phyloP scores from a whole-genome alignment of 306 rosid genomes.

The Acacia crassicarpa region DNA sequence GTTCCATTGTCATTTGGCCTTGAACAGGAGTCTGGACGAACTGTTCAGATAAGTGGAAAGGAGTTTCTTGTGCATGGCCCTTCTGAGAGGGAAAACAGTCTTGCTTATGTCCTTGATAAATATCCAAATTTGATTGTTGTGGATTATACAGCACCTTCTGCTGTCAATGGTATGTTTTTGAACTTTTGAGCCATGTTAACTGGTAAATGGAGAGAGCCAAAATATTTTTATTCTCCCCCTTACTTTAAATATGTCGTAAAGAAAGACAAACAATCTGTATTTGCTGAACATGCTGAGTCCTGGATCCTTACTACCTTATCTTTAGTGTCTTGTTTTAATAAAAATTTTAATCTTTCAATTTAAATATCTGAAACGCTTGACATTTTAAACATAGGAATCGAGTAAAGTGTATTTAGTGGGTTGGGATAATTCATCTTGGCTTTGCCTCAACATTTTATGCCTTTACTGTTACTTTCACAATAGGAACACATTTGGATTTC shows the following conservation, averaged over 20 bases:
- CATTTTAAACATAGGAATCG: conserved; percentile 17
- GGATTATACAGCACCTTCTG: conserved; percentile 84
- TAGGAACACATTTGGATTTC: conserved; percentile 6
- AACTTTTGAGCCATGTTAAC: conserved; percentile 7
- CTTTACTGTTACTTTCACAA: neutral
- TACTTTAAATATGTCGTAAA: neutral
- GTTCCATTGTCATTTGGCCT: conserved; percentile 85
- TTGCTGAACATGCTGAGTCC: neutral
- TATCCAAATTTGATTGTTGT: conserved; percentile 80
- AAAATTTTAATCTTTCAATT: neutral
- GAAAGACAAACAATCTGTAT: neutral
- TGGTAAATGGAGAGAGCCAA: neutral
- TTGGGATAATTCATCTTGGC: conserved; percentile 5
- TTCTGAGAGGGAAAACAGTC: conserved; percentile 64
- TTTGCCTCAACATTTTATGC: conserved; percentile 16
- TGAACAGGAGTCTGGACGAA: conserved; percentile 63
- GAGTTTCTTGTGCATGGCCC: conserved; percentile 80
- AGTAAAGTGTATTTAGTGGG: conserved; percentile 6
- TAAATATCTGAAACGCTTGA: neutral
- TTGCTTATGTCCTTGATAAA: conserved; percentile 54
- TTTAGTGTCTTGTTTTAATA: conserved; percentile 3
- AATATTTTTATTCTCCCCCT: neutral
- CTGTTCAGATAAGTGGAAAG: conserved; percentile 59
- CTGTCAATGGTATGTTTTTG: conserved; percentile 71
- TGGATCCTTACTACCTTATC: neutral